Conservation (phyloP, 2,329 filamentous ascomycete genomes). For the Didymellaceae sp. region DNA sequence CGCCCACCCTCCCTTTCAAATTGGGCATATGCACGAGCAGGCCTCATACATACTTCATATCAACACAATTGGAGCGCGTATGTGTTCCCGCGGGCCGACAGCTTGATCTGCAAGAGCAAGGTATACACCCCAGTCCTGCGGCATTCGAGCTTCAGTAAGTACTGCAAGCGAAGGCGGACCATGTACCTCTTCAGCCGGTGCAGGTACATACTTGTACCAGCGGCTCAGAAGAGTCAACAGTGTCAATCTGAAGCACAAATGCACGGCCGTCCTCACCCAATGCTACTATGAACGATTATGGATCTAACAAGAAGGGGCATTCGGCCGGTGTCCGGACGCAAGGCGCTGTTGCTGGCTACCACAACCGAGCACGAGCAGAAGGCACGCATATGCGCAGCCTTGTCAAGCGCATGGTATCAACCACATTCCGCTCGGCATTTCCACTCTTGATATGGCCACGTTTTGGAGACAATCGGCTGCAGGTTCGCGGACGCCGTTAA, state of each 20-base stretch:
- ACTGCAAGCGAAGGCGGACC: slow-evolving; percentile 40
- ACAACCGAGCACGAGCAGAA: slow-evolving; percentile 22
- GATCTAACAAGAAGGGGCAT: slow-evolving; percentile 29
- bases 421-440: slow-evolving; percentile 16
- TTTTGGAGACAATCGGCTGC: slow-evolving; percentile 19
- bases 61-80: slow-evolving; percentile 40
- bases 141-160: slow-evolving; percentile 35
- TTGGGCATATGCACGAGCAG: slow-evolving; percentile 40
- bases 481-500: slow-evolving; percentile 6
- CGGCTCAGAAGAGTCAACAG: slow-evolving; percentile 39
- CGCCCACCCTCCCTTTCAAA: slow-evolving; percentile 26
- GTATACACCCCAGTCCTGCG: slow-evolving; percentile 38
- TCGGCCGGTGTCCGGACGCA: slow-evolving; percentile 26
- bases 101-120: slow-evolving; percentile 48
- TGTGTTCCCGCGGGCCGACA: slow-evolving; percentile 40
- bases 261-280: slow-evolving; percentile 19
- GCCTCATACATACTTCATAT: slow-evolving; percentile 26
- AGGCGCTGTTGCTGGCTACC: slow-evolving; percentile 23
- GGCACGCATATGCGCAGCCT: slow-evolving; percentile 21
- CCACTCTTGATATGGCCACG: slow-evolving; percentile 16
- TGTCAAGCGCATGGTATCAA: slow-evolving; percentile 27
- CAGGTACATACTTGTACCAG: slow-evolving; percentile 38
- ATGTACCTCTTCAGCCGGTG: slow-evolving; percentile 45
- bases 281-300: slow-evolving; percentile 35
- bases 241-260: slow-evolving; percentile 33